These are phyloP conservation scores for Pleurotus salmoneostramineus DNA, from an alignment of 768 basidiomycete genomes.

Conservation along the genomic window DNA sequence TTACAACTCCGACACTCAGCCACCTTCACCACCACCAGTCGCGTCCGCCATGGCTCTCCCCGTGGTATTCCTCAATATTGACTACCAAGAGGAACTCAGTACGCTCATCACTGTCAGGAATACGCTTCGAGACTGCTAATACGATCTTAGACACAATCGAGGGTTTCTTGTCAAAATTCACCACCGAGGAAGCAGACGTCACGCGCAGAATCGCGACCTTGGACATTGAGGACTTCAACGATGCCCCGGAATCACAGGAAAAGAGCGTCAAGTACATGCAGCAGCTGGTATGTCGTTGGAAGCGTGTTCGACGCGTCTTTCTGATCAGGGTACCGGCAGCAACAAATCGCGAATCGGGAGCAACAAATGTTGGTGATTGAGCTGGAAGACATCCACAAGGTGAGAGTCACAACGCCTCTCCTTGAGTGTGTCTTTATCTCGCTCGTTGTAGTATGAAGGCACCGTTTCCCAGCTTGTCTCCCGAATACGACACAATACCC, in stretches of 20 bases:
- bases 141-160: conserved; percentile 55
- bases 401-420: conserved; percentile 25
- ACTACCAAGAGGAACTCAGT: conserved; percentile 77
- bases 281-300: conserved; percentile 61
- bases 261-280: conserved; percentile 73
- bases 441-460: conserved; percentile 53
- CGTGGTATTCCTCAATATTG: conserved; percentile 53
- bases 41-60: conserved; percentile 56
- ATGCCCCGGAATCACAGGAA: conserved; percentile 24
- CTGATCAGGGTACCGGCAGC: conserved; percentile 42
- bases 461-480: conserved; percentile 70
- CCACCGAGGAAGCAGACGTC: conserved; percentile 62
- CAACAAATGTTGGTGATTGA: conserved; percentile 87
- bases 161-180: conserved; percentile 68
- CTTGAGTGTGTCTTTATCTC: conserved; percentile 8
- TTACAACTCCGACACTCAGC: conserved; percentile 15
- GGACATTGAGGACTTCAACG: conserved; percentile 52
- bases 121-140: not conserved
- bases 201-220: conserved; percentile 66
- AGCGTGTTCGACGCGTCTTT: conserved; percentile 22
- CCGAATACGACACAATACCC: conserved; percentile 79
- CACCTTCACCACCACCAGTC: conserved; percentile 22
- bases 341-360: conserved; percentile 91
- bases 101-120: not conserved
- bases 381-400: conserved; percentile 81